Evolutionary conservation across 495 filamentous ascomycete genomes (phyloP).

Genomic region (Cudoniella acicularis): DNA sequence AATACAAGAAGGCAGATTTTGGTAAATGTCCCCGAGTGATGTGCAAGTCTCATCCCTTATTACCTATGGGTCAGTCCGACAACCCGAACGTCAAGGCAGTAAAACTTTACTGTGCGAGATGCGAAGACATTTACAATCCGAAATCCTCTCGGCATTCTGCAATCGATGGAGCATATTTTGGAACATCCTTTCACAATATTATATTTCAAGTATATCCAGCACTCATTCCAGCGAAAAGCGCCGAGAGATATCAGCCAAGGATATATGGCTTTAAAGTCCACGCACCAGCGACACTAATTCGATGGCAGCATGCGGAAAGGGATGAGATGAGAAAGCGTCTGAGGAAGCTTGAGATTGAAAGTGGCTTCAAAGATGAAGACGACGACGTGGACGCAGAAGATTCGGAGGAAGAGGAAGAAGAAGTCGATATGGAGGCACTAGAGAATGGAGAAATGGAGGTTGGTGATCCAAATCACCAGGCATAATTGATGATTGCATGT

Average conservation of each 20-base stretch:
- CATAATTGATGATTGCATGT: background rate
- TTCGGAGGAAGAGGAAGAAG: constrained; percentile 36
- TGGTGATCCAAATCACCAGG: constrained; percentile 9
- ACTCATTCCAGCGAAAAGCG: constrained; percentile 78
- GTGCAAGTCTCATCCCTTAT: constrained; percentile 84
- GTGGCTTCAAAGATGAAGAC: constrained; percentile 51
- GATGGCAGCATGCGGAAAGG: constrained; percentile 83
- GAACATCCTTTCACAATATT: constrained; percentile 97
- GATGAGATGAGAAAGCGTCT: constrained; percentile 72
- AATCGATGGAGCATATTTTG: constrained; percentile 98
- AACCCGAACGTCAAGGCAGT: constrained; percentile 79
- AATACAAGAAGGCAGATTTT: constrained; percentile 97
- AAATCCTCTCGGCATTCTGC: constrained; percentile 93
- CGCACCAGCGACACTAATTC: constrained; percentile 77
- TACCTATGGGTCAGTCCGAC: constrained; percentile 92
- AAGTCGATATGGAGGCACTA: constrained; percentile 20
- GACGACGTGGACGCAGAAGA: constrained; percentile 40
- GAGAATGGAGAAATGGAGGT: constrained; percentile 22
- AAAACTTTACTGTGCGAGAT: constrained; percentile 93
- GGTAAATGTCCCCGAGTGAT: constrained; percentile 96
- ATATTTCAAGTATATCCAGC: constrained; percentile 97
- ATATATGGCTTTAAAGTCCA: constrained; percentile 96
- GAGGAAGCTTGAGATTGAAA: constrained; percentile 55
- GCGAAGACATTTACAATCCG: constrained; percentile 98
- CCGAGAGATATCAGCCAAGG: constrained; percentile 79